Conservation (phyloP, 2,329 filamentous ascomycete species). For the Trichoderma oligosporum region DNA sequence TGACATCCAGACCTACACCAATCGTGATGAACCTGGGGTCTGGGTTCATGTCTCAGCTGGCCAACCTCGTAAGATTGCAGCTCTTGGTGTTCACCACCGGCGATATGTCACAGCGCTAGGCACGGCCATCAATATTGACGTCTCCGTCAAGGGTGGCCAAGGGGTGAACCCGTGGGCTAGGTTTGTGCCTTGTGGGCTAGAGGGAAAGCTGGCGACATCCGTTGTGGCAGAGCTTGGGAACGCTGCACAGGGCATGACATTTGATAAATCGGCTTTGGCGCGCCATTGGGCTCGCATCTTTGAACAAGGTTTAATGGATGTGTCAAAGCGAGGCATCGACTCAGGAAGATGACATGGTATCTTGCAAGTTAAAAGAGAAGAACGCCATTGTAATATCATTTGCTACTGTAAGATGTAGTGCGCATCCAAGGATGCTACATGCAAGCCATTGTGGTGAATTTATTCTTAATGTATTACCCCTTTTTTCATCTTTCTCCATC, state of each 20-base stretch:
- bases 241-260: conserved; percentile 18
- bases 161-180: conserved; percentile 55
- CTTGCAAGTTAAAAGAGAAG: neutral
- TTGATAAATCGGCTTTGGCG: conserved; percentile 31
- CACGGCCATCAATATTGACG: conserved; percentile 72
- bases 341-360: conserved; percentile 8
- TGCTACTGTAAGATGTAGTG: no score
- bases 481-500: neutral
- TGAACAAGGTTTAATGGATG: conserved; percentile 33
- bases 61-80: conserved; percentile 70
- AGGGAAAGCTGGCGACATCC: conserved; percentile 75
- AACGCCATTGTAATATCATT: no score
- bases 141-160: conserved; percentile 46
- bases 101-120: conserved; percentile 82
- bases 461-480: neutral
- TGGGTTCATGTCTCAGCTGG: conserved; percentile 53
- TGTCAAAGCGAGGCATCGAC: conserved; percentile 25
- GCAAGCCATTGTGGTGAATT: no score
- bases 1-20: conserved; percentile 53
- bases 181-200: conserved; percentile 87
- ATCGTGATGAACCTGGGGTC: conserved; percentile 78
- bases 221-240: conserved; percentile 52
- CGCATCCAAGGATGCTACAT: no score
- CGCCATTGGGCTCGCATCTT: conserved; percentile 34
- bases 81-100: conserved; percentile 85